phyloP scores from a whole-genome alignment of 129 eudicot species.

The Escallonia rubra region DNA sequence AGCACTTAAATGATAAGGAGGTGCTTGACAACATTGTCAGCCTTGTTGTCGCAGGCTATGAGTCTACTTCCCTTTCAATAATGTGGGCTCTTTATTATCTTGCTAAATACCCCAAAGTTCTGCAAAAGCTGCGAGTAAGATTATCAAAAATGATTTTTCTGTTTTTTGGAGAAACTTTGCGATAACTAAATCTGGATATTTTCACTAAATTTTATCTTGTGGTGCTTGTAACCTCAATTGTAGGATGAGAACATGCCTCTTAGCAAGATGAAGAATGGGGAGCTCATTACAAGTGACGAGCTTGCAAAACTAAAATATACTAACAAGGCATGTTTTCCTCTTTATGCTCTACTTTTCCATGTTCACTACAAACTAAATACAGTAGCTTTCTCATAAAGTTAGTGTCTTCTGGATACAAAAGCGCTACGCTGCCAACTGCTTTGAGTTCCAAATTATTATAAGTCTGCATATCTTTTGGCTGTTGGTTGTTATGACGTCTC shows the following conservation, averaged over 20 bases:
- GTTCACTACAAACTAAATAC: not conserved
- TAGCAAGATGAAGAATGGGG: constrained; percentile 26
- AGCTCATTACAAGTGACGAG: constrained; percentile 28
- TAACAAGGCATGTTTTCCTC: constrained; percentile 14
- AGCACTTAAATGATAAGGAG: constrained; percentile 27
- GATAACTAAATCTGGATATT: too few species aligned
- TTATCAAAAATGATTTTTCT: not conserved
- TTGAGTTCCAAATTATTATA: too few species aligned
- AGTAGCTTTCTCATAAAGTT: too few species aligned
- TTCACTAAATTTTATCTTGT: not conserved
- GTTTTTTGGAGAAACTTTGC: not conserved
- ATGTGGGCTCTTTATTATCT: constrained; percentile 45
- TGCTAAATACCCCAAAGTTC: constrained; percentile 42
- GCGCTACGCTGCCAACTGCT: too few species aligned
- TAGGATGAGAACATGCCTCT: constrained; percentile 38
- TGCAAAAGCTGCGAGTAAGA: constrained; percentile 43
- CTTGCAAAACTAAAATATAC: constrained; percentile 26
- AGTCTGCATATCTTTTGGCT: too few species aligned
- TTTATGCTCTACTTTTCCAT: not conserved
- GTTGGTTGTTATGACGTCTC: too few species aligned
- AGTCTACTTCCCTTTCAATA: constrained; percentile 24
- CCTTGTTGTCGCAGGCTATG: constrained; percentile 28
- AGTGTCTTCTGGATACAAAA: too few species aligned
- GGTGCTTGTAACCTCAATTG: not conserved
- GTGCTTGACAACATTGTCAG: constrained; percentile 37